These are phyloP conservation scores for Saccharomycopsis hybrid DNA, from an alignment of 1,139 yeast species.

Conservation along the genomic window DNA sequence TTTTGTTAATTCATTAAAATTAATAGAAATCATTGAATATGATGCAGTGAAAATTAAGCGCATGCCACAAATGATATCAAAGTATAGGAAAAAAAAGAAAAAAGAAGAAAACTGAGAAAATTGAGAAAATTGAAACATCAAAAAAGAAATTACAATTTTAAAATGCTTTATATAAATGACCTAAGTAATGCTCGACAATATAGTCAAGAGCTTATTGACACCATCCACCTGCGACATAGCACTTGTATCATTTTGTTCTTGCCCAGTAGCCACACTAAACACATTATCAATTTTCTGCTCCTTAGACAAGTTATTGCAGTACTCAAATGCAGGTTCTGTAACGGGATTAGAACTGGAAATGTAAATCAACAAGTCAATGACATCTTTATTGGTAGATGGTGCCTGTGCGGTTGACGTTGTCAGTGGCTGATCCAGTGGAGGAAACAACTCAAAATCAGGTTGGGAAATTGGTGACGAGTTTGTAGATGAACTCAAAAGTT, in stretches of 20 bases:
- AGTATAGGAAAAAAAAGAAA: no score
- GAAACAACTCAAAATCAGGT: slow-evolving; percentile 11
- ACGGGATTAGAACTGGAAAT: slow-evolving; percentile 33
- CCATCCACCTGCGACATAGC: slow-evolving; percentile 74
- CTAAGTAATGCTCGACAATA: slow-evolving; percentile 28
- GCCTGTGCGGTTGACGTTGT: neutral
- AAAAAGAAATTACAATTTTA: no score
- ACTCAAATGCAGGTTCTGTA: slow-evolving; percentile 64
- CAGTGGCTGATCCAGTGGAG: slow-evolving; percentile 20
- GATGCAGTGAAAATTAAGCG: no score
- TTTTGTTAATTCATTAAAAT: no score
- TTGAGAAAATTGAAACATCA: no score
- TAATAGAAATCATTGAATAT: no score
- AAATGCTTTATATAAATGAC: neutral
- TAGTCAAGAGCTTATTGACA: slow-evolving; percentile 62
- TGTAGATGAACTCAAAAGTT: slow-evolving; percentile 24
- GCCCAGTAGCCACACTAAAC: slow-evolving; percentile 61
- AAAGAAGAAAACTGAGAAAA: no score
- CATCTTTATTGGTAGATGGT: slow-evolving; percentile 13
- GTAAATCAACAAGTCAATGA: slow-evolving; percentile 32
- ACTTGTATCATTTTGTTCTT: slow-evolving; percentile 40
- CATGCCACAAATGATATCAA: no score
- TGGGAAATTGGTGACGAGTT: slow-evolving; percentile 23
- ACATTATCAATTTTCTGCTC: slow-evolving; percentile 36
- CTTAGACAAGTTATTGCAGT: slow-evolving; percentile 41